Base-by-base conservation (phyloP, 257 asterid genomes). In the Penstemon eatonii region DNA sequence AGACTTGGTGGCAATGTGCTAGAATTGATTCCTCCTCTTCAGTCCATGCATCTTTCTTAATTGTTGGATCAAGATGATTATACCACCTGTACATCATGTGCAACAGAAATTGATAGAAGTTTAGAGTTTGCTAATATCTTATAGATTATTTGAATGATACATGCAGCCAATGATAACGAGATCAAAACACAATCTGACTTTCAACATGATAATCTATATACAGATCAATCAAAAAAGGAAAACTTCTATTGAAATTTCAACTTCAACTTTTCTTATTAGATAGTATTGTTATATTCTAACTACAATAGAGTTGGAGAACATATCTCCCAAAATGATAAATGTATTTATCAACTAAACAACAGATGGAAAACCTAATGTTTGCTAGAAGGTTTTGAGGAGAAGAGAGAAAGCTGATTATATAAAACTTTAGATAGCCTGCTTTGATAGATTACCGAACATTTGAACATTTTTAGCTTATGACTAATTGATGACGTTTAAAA, bases 31-130 rank as follows among this genome's bases (percentile, higher is more conserved):
- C 88, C 74, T 90, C 97, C 62, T 67, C 84, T 65, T 84, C 80
- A 37, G 86, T 81, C 97, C 97, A 90, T 19, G 94, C 84, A 68
- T 86, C 96, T 71, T 78, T 88, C 55, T 73, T 90, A 41, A 90
- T 76, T 67, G 84, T 78, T 43, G 97, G 97, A 76, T 88, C 88
- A 72, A 90, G 80, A 77, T 90, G 96, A 77, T 90, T 90, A 77
- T 83, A 91, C 96, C 97, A 90, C 80, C 96, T 89, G 80, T 18
- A 70, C 77, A 51, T 70, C 63, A 84, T 52, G 68, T 7, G 53
- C 36, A 50, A 41, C 6, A 63, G 8, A 36, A 63, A 50, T 59
- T 54, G 61, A 57, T 25, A 3, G 8, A 47, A 56, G 12, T 58
- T 13, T 19, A 56, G 15, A 60, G 18, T 51, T 43, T 36, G 56